Conservation (phyloP, 257 asterid species). For the Gynochthodes officinalis region DNA sequence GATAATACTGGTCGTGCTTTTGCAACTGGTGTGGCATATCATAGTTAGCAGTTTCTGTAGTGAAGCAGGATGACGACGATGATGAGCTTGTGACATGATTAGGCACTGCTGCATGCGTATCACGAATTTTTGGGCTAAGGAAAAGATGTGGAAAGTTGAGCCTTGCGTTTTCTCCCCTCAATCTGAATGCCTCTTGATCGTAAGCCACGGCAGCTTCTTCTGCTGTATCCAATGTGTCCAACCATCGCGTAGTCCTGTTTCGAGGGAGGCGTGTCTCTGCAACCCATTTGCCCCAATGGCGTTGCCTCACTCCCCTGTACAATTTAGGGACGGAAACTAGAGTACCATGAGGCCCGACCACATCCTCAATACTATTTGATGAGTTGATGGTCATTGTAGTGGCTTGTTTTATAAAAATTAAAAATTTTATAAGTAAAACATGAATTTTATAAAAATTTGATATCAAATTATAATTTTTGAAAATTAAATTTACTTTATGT, state of each 20-base stretch:
- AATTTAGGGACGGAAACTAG: constrained; percentile 15
- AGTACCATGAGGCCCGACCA: constrained; percentile 1
- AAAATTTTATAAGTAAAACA: too few species aligned
- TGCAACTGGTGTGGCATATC: neutral
- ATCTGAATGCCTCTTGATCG: constrained; percentile 42
- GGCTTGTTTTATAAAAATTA: too few species aligned
- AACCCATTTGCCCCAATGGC: constrained; percentile 59
- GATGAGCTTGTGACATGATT: neutral
- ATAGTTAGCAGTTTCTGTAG: too few species aligned
- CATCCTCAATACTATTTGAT: too few species aligned
- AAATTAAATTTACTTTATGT: too few species aligned
- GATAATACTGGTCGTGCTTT: neutral
- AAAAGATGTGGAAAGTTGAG: constrained; percentile 44
- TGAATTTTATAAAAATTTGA: too few species aligned
- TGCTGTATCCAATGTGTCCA: constrained; percentile 39
- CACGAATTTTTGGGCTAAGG: neutral
- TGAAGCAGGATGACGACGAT: neutral
- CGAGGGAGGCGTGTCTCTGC: constrained; percentile 50
- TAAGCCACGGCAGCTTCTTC: constrained; percentile 52
- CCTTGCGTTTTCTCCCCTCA: constrained; percentile 36
- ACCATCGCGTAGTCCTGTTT: constrained; percentile 41
- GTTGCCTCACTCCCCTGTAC: constrained; percentile 48
- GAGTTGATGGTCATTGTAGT: too few species aligned
- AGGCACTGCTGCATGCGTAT: neutral
- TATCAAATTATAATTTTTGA: too few species aligned